Evolutionary conservation across 495 filamentous ascomycete genomes (phyloP), one percentile per base, ranked within the genome.

Genomic region (Penicillium robsamsonii): DNA sequence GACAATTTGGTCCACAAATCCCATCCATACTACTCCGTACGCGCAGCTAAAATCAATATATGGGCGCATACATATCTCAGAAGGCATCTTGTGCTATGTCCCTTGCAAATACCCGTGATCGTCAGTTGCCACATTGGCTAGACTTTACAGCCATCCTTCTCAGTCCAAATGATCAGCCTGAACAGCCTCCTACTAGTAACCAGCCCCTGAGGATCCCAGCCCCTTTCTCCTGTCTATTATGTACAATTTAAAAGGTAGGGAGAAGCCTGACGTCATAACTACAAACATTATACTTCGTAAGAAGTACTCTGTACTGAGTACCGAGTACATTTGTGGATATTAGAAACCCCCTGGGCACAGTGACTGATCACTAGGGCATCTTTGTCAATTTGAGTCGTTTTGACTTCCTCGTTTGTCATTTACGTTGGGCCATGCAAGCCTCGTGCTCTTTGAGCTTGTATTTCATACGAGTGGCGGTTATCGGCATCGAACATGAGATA

Each of bases 121-220:
- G 42, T 27, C 50, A 42, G 38, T 43, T 10, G 10, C n/a, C 38
- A 42, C 24, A 42, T 30, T 50, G 31, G 22, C 35, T 50, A 40
- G 45, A 47, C 45, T 17, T 20, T 31, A 10, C 33, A 37, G 33
- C 24, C 20, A 46, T 30, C 33, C 13, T 43, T 50, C 3, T 29
- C 4, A 17, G 1, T 44, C 15, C 22, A 37, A 46, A 38, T 38
- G 52, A 54, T 54, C 52, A 38, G 20, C 52, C 43, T 24, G 43
- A 30, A 46, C 7, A 15, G 3, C 30, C 29, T 46, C 18, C 20
- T 18, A 30, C 5, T 24, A 27, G 2, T 22, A 27, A 18, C 31
- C 52, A 54, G 52, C 52, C 52, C 42, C 52, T 54, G 42, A 54
- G 33, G 11, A 38, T 54, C 31, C 18, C 24, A 27, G 11, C 42